A percentile compares a stretch with the other conserved stretches of the same genome.
phyloP scores from a whole-genome alignment of 2,329 filamentous ascomycete genomes.

The Sclerotinia minor region DNA sequence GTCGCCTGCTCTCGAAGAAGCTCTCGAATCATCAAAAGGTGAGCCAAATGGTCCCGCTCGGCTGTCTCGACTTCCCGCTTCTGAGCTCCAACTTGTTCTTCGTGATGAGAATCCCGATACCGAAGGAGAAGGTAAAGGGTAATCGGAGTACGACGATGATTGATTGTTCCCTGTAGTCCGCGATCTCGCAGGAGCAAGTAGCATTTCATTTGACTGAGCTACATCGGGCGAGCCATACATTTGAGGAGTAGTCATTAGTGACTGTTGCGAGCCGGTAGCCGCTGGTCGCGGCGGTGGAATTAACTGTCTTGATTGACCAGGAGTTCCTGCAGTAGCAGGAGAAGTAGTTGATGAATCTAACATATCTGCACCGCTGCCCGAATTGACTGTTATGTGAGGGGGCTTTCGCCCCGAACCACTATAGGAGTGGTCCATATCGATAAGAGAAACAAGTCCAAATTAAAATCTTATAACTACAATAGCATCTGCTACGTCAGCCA shows the following conservation, averaged over 20 bases:
- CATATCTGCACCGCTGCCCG: conserved; percentile 53
- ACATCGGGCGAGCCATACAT: conserved; percentile 36
- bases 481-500: conserved; percentile 19
- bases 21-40: conserved; percentile 43
- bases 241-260: conserved; percentile 25
- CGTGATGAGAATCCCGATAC: conserved; percentile 53
- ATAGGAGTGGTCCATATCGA: conserved; percentile 24
- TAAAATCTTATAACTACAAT: conserved; percentile 11
- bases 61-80: conserved; percentile 54
- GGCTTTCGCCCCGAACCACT: conserved; percentile 37
- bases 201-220: conserved; percentile 48
- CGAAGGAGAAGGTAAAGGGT: conserved; percentile 45
- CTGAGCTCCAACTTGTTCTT: conserved; percentile 66
- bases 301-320: conserved; percentile 39
- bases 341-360: conserved; percentile 44
- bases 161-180: conserved; percentile 46
- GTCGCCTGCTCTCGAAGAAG: conserved; percentile 43
- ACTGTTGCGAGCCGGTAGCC: conserved; percentile 26
- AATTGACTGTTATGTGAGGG: conserved; percentile 66
- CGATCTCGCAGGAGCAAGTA: conserved; percentile 49
- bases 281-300: conserved; percentile 33
- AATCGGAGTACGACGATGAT: conserved; percentile 51
- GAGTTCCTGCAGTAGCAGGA: conserved; percentile 37
- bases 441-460: background rate
- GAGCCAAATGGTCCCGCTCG: conserved; percentile 43